A percentile compares a stretch with the other conserved stretches of the same genome.
Evolutionary conservation across 139 green algal genomes (phyloP).

Genomic region (Gonium pectorale): DNA sequence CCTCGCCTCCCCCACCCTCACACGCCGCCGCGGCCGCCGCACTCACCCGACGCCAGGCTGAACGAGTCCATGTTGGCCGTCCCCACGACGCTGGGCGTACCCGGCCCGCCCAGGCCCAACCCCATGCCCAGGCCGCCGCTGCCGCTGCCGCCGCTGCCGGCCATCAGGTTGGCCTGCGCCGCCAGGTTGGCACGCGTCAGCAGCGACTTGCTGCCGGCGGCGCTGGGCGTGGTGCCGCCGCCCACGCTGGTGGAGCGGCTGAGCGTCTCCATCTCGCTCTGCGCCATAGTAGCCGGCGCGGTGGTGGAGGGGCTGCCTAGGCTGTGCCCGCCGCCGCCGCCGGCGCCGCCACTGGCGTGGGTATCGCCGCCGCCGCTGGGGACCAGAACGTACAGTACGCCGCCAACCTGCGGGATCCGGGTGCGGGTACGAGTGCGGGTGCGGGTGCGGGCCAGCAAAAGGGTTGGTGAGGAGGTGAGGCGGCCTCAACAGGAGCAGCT

Average conservation of each 20-base stretch:
- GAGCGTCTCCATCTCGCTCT: conserved; percentile 13
- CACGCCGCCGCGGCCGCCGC: too few species aligned
- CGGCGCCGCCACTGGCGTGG: not conserved
- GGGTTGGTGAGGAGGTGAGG: too few species aligned
- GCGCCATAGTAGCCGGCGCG: not conserved
- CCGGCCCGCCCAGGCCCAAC: not conserved
- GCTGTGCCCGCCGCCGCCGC: not conserved
- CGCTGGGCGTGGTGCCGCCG: not conserved
- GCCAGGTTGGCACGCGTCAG: conserved; percentile 34
- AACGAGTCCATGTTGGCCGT: not conserved
- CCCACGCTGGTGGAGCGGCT: conserved; percentile 17
- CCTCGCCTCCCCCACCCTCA: too few species aligned
- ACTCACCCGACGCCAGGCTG: not conserved
- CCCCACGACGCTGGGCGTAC: too few species aligned
- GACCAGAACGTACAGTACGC: conserved; percentile 35
- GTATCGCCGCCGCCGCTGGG: not conserved
- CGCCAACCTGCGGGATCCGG: conserved; percentile 34
- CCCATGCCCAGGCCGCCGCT: not conserved
- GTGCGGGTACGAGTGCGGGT: too few species aligned
- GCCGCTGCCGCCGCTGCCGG: not conserved
- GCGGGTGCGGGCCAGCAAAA: too few species aligned
- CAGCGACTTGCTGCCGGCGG: not conserved
- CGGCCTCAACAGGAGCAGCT: too few species aligned
- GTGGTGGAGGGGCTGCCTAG: not conserved
- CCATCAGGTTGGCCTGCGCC: conserved; percentile 12